Percentiles rank a stretch among this genome's conserved stretches.
These are phyloP conservation scores for Melastoma malabathricum DNA, from an alignment of 345 rosid genomes.

Conservation along the genomic window DNA sequence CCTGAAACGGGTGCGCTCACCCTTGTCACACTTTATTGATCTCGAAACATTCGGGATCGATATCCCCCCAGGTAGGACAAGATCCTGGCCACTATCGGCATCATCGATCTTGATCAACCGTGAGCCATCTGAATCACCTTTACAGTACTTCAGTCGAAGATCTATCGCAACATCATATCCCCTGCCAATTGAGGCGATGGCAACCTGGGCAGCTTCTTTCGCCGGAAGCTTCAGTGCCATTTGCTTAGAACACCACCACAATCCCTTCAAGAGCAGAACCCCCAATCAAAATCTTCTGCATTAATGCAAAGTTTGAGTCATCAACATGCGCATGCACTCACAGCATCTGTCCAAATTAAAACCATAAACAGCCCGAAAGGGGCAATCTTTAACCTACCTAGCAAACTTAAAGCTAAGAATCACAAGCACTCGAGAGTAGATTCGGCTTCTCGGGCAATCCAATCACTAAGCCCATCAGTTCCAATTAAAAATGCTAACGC, in stretches of 20 bases:
- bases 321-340: too few relatives aligned
- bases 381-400: too few relatives aligned
- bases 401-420: too few relatives aligned
- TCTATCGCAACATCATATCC: slow-evolving; percentile 75
- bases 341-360: too few relatives aligned
- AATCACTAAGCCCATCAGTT: too few relatives aligned
- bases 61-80: slow-evolving; percentile 77
- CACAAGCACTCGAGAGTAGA: too few relatives aligned
- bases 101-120: slow-evolving; percentile 61
- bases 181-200: slow-evolving; percentile 72
- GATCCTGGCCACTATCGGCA: slow-evolving; percentile 31
- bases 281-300: too few relatives aligned
- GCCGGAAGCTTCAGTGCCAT: slow-evolving; percentile 65
- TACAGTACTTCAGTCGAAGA: slow-evolving; percentile 67
- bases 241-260: slow-evolving; percentile 27
- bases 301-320: too few relatives aligned
- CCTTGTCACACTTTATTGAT: slow-evolving; percentile 87
- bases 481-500: too few relatives aligned
- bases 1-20: slow-evolving; percentile 71
- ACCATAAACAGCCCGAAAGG: too few relatives aligned
- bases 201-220: slow-evolving; percentile 73
- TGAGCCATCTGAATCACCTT: slow-evolving; percentile 40
- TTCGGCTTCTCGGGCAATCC: too few relatives aligned
- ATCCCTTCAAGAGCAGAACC: slow-evolving; percentile 4
- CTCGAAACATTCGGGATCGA: slow-evolving; percentile 60